A percentile compares a stretch with the other conserved stretches of the same genome.
Conservation (phyloP, 768 basidiomycete species). For the Agaricus blazei region DNA sequence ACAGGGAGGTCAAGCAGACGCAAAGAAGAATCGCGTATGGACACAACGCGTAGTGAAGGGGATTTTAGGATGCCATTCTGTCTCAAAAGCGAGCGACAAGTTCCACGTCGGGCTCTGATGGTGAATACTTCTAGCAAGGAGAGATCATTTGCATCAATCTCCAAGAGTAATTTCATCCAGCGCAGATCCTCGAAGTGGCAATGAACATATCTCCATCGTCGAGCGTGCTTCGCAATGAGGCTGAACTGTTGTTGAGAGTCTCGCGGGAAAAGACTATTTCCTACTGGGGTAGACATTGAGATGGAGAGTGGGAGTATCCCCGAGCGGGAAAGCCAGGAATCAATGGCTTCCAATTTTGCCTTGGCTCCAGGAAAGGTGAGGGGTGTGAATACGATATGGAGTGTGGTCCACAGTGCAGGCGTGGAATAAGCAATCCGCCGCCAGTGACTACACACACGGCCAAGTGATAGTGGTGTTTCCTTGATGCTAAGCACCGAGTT, state of each 20-base stretch:
- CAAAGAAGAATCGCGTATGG: neutral
- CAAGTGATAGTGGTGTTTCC: constrained; percentile 11
- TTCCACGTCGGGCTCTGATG: neutral
- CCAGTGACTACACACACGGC: constrained; percentile 12
- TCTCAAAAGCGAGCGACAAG: neutral
- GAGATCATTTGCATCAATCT: neutral
- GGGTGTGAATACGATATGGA: constrained; percentile 1
- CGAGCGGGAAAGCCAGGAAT: constrained; percentile 5
- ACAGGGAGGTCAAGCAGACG: neutral
- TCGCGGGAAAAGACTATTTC: neutral
- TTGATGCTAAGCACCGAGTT: constrained; percentile 5
- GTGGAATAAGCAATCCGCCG: constrained; percentile 11
- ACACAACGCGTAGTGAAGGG: neutral
- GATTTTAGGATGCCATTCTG: neutral
- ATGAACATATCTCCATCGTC: neutral
- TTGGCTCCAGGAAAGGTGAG: neutral
- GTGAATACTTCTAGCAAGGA: neutral
- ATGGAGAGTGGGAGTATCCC: constrained; percentile 4
- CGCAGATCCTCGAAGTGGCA: neutral
- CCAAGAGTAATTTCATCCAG: neutral
- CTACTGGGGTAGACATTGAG: neutral
- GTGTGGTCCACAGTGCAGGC: constrained; percentile 7
- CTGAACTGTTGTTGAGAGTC: neutral
- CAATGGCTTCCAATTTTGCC: neutral
- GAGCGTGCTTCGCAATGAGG: neutral